Percentiles rank a stretch among this genome's conserved stretches.
These are phyloP conservation scores for Lojkania enalia DNA, from an alignment of 2,329 filamentous ascomycete species.

Conservation along the genomic window DNA sequence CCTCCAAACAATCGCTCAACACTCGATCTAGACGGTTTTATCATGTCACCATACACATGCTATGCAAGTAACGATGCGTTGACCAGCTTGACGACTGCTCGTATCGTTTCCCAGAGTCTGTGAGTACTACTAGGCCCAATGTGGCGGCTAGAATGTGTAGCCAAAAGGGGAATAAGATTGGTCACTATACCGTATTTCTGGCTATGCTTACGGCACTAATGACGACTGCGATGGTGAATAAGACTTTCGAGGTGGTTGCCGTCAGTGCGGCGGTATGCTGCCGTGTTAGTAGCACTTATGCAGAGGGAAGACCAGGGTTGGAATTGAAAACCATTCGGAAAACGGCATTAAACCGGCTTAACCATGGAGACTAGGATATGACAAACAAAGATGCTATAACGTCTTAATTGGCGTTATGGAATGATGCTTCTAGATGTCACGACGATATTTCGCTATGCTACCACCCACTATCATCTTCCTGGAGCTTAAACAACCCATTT, in stretches of 20 bases:
- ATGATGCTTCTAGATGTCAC: too few relatives aligned
- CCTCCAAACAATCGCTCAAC: too few relatives aligned
- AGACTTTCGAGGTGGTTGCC: slow-evolving; percentile 27
- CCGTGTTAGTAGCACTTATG: slow-evolving; percentile 27
- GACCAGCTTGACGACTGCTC: slow-evolving; percentile 16
- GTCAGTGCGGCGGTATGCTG: slow-evolving; percentile 27
- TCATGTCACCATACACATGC: slow-evolving; percentile 5
- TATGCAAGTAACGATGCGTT: slow-evolving; percentile 21
- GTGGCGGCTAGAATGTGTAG: slow-evolving; percentile 24
- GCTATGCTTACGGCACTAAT: slow-evolving; percentile 19
- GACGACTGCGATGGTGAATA: slow-evolving; percentile 18
- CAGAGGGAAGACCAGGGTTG: slow-evolving; percentile 7
- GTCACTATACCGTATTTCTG: slow-evolving; percentile 29
- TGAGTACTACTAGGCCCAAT: slow-evolving; percentile 28
- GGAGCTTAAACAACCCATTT: slow-evolving; percentile 58
- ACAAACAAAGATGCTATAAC: not conserved
- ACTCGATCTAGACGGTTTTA: slow-evolving; percentile 5
- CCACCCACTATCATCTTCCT: slow-evolving; percentile 11
- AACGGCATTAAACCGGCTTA: not conserved
- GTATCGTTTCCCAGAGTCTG: slow-evolving; percentile 17
- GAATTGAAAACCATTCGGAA: not conserved
- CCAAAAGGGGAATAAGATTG: slow-evolving; percentile 9
- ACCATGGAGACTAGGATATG: not conserved
- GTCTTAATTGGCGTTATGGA: too few relatives aligned
- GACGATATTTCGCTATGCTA: slow-evolving; percentile 1